Evolutionary conservation across 2,329 filamentous ascomycete species (phyloP), one percentile per base, ranked within the genome.

Genomic region (Epicoccum nigrum): DNA sequence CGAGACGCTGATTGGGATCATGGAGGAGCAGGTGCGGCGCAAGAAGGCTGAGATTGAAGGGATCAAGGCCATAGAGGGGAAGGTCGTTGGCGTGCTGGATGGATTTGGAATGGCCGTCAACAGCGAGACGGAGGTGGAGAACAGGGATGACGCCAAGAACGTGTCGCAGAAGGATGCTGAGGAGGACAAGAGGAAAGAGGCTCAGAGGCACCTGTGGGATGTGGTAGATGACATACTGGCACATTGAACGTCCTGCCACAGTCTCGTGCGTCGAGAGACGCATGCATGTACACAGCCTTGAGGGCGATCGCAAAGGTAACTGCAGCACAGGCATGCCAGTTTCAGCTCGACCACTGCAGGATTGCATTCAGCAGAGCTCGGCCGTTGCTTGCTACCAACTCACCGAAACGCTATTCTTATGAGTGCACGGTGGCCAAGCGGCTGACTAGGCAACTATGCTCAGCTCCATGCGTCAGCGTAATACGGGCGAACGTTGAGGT

Each of bases 1-100:
- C 35, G 92, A 97, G 76, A 92, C 87, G 21, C 79, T 96, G 51
- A 96, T 96, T 25, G 76, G 87, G 60, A 83, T 93, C 78, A 92
- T 97, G 88, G 89, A 96, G 74, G 87, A 89, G 60, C 88, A 93
- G 65, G 76, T 96, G 23, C 86, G 90, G 61, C 81, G 79, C 60
- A 87, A 87, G 47, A 84, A 82, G 59, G 83, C 82, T 46, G 92
- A 97, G 74, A 91, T 92, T 1, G 80, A 84, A 27, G 83, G 82
- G 3, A 84, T 92, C 37, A 80, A 81, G 51, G 82, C 82, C 51
- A 86, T 86, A 66, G 86, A 85, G 44, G 85, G 87, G 59, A 88
- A 88, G 74, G 89, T 94, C 55, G 84, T 86, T 64, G 81, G 84
- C 31, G 80, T 93, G 48, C 80, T 97, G 54, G 84, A 85, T 51